These are phyloP conservation scores for Fraxinus velutina DNA, from an alignment of 305 asterid genomes.

Conservation along the genomic window DNA sequence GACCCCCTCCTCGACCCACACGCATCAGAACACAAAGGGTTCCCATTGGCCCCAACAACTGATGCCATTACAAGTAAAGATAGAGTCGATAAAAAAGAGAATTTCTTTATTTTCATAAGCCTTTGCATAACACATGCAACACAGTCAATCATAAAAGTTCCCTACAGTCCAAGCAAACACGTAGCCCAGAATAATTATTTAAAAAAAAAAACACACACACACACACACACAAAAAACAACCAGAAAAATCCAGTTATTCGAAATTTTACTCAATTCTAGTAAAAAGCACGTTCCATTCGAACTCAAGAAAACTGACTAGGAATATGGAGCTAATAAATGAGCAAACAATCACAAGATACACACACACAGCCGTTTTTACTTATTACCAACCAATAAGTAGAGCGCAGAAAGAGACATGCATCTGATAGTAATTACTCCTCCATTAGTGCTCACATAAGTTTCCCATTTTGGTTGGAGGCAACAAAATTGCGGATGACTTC, in stretches of 20 bases:
- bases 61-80: not conserved
- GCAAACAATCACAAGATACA: conserved; percentile 16
- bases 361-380: conserved; percentile 12
- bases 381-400: conserved; percentile 25
- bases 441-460: conserved; percentile 26
- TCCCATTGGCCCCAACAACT: not conserved
- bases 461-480: conserved; percentile 62
- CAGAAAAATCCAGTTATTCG: not conserved
- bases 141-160: not conserved
- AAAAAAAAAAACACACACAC: not conserved
- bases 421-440: not conserved
- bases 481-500: conserved; percentile 73
- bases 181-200: not conserved
- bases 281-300: not conserved
- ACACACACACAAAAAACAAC: not conserved
- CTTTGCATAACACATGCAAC: not conserved
- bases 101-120: not conserved
- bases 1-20: not conserved
- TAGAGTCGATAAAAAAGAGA: not conserved
- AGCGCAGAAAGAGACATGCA: not conserved
- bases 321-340: conserved; percentile 18
- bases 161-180: not conserved
- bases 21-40: not conserved
- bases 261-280: not conserved
- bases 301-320: conserved; percentile 14